Base-by-base conservation (phyloP, 2,329 filamentous ascomycete species). In the Phaeomoniella chlamydospora region DNA sequence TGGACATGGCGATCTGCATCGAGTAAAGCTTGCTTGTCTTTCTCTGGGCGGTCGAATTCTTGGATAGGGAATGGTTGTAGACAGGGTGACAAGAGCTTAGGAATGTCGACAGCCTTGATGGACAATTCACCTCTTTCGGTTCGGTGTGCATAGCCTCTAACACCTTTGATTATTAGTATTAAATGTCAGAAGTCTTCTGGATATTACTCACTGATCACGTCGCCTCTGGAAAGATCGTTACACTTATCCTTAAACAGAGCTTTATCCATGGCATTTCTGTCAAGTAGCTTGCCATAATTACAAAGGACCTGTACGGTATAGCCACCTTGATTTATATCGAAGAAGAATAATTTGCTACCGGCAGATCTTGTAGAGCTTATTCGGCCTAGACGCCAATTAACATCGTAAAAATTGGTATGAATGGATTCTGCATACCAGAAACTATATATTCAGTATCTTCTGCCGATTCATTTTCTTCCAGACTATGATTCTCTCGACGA, bases 141-240 rank as follows among this genome's bases (percentile, higher is more conserved):
- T 29, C 74, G 70, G 36, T 74, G 75, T 12, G 84, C 75, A 42
- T 66, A 62, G 44, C 88, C 88, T 38, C 65, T 75, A 37, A 87
- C 64, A 40, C 81, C 79, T 77, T 44, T 48, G 32, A 29, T 12
- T 47, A 48, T 29, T 40, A 32, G 32, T 30, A 15, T 29, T 30
- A 15, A 18, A 15, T 26, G 11, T 31, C 4, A 26, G 32, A 33
- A 31, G 29, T n/a, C n/a, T n/a, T n/a, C n/a, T n/a, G n/a, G n/a
- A n/a, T n/a, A n/a, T n/a, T n/a, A 67, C 80, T 62, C 68, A 85
- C 81, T 77, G 52, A 88, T 76, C 53, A 82, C 78, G 61, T 96
- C 90, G 43, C 90, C 90, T 36, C 18, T 18, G 18, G 3, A 15
- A 11, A 13, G 10, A 14, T 10, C 10, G n/a, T 32, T 32, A 32